Percentiles rank a stretch among this genome's conserved stretches.
Conservation (phyloP, 2,329 filamentous ascomycete species). For the Aspergillus oerlinghausenensis region DNA sequence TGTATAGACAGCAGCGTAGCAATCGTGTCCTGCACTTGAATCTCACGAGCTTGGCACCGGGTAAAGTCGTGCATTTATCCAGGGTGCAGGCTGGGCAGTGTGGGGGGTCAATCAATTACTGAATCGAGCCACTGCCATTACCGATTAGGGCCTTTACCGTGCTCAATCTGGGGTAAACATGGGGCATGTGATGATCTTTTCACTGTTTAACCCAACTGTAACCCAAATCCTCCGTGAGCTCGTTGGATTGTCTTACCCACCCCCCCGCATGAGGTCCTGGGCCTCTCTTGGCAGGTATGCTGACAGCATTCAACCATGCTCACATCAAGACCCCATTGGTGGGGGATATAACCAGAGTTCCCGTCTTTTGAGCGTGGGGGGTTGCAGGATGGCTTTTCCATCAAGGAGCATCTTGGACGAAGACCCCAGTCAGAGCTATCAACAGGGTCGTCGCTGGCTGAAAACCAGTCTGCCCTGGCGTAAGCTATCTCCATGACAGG, state of each 20-base stretch:
- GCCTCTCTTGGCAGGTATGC: not conserved
- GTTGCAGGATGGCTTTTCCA: not conserved
- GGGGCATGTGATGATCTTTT: not conserved
- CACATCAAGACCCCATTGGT: not conserved
- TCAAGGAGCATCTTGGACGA: not conserved
- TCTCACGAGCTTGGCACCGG: not conserved
- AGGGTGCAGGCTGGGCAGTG: not conserved
- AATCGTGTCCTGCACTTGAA: not conserved
- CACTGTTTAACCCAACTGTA: not conserved
- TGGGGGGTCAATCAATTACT: not conserved
- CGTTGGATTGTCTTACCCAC: not conserved
- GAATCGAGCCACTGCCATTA: not conserved
- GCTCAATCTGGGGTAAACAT: not conserved
- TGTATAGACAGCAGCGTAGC: conserved; percentile 8
- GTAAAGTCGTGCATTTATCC: conserved; percentile 5
- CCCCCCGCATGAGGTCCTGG: not conserved
- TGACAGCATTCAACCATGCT: not conserved
- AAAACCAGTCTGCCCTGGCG: no score
- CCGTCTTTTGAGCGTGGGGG: not conserved
- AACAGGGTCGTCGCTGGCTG: no score
- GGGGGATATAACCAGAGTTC: not conserved
- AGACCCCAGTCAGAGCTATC: not conserved
- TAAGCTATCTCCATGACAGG: not conserved
- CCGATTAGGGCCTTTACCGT: not conserved
- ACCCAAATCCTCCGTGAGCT: not conserved